Base-by-base conservation (phyloP, 306 rosid species). In the Vicia faba region DNA sequence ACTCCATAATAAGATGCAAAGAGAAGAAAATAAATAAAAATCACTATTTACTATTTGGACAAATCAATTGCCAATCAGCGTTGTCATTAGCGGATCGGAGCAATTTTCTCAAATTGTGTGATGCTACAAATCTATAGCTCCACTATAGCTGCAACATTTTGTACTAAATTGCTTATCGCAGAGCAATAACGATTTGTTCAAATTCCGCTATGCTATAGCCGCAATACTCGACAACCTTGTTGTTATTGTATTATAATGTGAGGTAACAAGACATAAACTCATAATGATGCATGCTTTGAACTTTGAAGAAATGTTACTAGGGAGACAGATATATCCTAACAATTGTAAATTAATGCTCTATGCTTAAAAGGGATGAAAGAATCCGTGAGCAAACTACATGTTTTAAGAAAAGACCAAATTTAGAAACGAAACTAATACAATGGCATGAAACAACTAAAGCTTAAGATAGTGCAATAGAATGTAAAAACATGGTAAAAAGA, bases 401-500 rank as follows among this genome's bases (percentile, higher is more conserved):
- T 55, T 65, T 61, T 12, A 49, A 79, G 35, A 23, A 59, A 15
- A 45, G 5, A 43, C 55, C 48, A 76, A 53, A 23, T 5, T 53
- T 31, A 54, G 53, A 74, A 65, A 28, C 5, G 19, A 61, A 55
- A 71, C 7, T 8, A 62, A 33, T 7, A 26, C 6, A 15, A 44
- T 12, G 4, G 19, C 35, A 65, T 38, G 49, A 70, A 64, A 64
- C 67, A 20, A 40, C 69, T 20, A 71, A 55, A 33, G 43, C 50
- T 61, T 20, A 60, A 3, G 36, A 60, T 13, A n/a, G 58, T 33
- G 78, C 45, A 49, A 53, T 11, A 31, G 57, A 38, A 49, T 43
- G 36, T 33, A 61, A 72, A 72, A 66, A 11, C 26, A 72, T 5
- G 54, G 66, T 11, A 12, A 78, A 20, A 60, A 57, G 57, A 33